Conservation (phyloP, 1,139 yeast genomes). For the Geotrichum citri-aurantii region DNA sequence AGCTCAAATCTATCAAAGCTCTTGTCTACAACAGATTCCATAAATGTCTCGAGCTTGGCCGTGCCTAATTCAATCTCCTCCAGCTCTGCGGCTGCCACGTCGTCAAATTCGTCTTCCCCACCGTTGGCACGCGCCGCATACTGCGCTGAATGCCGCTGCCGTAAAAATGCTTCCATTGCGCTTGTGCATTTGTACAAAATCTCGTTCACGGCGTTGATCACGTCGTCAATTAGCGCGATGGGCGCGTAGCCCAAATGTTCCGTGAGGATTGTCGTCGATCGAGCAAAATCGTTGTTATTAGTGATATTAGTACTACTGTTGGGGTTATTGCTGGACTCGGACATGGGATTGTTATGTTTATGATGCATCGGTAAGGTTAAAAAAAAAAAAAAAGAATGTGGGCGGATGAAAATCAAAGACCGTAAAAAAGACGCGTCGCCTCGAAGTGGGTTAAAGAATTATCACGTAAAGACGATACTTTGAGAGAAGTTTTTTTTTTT, state of each 20-base stretch:
- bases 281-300: conserved; percentile 7
- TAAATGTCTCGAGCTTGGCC: conserved; percentile 68
- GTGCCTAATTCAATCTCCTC: conserved; percentile 69
- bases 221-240: conserved; percentile 78
- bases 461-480: too few species aligned
- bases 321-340: not conserved
- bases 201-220: conserved; percentile 82
- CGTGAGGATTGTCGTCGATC: conserved; percentile 54
- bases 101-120: conserved; percentile 20
- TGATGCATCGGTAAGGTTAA: too few species aligned
- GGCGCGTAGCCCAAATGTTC: conserved; percentile 89
- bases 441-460: too few species aligned
- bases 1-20: conserved; percentile 85
- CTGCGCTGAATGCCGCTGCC: conserved; percentile 22
- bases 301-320: not conserved
- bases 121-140: conserved; percentile 19
- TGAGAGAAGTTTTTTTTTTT: too few species aligned
- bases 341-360: not conserved
- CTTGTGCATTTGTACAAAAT: conserved; percentile 77
- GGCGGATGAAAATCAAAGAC: too few species aligned
- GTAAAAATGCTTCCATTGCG: conserved; percentile 66
- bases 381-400: too few species aligned
- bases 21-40: conserved; percentile 74
- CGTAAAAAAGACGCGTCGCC: too few species aligned
- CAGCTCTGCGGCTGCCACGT: conserved; percentile 20